Conservation (phyloP, 371 early-diverging fungal species). For the Mucor velutinosus region DNA sequence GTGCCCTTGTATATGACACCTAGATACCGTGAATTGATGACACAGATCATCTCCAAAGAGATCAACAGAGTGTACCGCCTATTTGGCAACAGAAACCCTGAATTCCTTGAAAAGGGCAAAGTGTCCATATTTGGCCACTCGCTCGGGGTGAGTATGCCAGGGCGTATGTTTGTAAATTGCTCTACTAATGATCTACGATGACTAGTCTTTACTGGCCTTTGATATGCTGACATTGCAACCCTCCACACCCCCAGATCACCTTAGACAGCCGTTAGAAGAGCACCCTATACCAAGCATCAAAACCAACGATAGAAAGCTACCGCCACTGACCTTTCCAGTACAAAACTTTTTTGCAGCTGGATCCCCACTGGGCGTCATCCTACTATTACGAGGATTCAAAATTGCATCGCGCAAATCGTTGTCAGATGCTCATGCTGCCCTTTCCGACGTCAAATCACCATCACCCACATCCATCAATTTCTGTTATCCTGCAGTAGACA, state of each 20-base stretch:
- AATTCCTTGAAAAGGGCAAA: conserved; percentile 71
- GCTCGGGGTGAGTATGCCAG: conserved; percentile 56
- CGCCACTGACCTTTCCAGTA: conserved; percentile 48
- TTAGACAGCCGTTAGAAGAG: conserved; percentile 21
- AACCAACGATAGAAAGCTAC: conserved; percentile 6
- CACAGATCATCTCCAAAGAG: conserved; percentile 71
- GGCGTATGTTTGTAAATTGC: not conserved
- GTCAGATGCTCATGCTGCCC: conserved; percentile 2
- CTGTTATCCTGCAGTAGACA: conserved; percentile 62
- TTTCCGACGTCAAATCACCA: conserved; percentile 32
- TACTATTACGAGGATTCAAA: conserved; percentile 71
- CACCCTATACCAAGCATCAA: conserved; percentile 10
- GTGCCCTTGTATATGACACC: conserved; percentile 86
- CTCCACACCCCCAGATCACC: conserved; percentile 11
- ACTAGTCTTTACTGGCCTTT: conserved; percentile 65
- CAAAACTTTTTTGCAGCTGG: conserved; percentile 73
- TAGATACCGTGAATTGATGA: conserved; percentile 79
- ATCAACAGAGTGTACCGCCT: conserved; percentile 71
- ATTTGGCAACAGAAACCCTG: conserved; percentile 72
- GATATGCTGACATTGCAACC: conserved; percentile 77
- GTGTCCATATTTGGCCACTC: conserved; percentile 83
- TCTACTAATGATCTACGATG: not conserved
- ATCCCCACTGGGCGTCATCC: conserved; percentile 77
- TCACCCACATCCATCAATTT: conserved; percentile 34
- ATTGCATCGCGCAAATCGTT: conserved; percentile 53